Percentiles rank a stretch among this genome's conserved stretches.
Conservation (phyloP, 768 basidiomycete genomes). For the Collybiopsis confluens region DNA sequence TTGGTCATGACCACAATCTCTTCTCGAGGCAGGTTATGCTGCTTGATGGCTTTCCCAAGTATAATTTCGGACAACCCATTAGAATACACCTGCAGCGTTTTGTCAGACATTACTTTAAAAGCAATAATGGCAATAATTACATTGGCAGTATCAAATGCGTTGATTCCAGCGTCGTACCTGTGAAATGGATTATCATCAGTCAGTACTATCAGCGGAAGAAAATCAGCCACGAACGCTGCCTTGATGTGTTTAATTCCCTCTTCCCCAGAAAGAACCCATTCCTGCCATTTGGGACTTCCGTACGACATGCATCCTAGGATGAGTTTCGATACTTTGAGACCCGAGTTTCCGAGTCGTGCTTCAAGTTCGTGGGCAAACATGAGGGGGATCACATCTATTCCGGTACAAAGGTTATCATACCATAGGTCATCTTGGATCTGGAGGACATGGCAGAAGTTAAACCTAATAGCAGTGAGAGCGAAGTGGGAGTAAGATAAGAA, state of each 20-base stretch:
- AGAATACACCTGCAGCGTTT: constrained; percentile 48
- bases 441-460: no score
- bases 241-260: constrained; percentile 53
- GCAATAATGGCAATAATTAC: constrained; percentile 16
- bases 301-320: constrained; percentile 67
- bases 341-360: constrained; percentile 48
- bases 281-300: constrained; percentile 47
- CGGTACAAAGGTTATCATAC: no score
- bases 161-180: constrained; percentile 60
- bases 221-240: constrained; percentile 22
- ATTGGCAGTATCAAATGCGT: constrained; percentile 58
- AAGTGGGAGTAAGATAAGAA: no score
- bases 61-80: constrained; percentile 64
- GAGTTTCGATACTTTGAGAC: constrained; percentile 60
- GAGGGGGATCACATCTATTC: constrained; percentile 3
- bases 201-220: not conserved
- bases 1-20: constrained; percentile 80
- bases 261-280: constrained; percentile 42
- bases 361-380: constrained; percentile 19
- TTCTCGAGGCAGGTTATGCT: constrained; percentile 63
- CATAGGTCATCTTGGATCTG: no score
- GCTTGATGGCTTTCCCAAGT: constrained; percentile 69
- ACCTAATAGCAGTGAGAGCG: no score
- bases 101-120: not conserved
- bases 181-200: not conserved